Conservation (phyloP, 2,329 filamentous ascomycete genomes). For the Aplosporella prunicola region DNA sequence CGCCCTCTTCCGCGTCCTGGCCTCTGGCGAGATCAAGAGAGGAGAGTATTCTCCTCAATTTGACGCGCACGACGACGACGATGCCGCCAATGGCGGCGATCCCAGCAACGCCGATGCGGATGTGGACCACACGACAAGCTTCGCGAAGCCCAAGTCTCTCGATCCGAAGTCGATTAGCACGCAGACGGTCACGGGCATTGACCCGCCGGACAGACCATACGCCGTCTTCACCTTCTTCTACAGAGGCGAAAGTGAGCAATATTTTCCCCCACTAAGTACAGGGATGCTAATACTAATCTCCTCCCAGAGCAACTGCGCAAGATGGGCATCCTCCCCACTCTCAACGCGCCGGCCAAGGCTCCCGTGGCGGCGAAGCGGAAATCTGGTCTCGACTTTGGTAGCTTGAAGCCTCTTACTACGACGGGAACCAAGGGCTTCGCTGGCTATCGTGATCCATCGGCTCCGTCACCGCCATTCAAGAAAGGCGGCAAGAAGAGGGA, state of each 20-base stretch:
- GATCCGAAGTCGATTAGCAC: constrained; percentile 98
- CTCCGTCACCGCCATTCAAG: constrained; percentile 36
- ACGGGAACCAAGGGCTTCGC: constrained; percentile 86
- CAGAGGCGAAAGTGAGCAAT: constrained; percentile 73
- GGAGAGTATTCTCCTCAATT: constrained; percentile 98
- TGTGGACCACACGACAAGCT: constrained; percentile 93
- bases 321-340: constrained; percentile 74
- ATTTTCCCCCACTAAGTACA: background rate
- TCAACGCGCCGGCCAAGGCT: constrained; percentile 53
- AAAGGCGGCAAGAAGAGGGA: constrained; percentile 48
- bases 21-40: constrained; percentile 93
- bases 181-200: constrained; percentile 97
- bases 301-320: constrained; percentile 79
- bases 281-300: constrained; percentile 3
- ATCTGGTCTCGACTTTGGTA: constrained; percentile 79
- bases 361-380: constrained; percentile 63
- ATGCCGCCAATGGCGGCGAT: constrained; percentile 45
- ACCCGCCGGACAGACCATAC: constrained; percentile 91
- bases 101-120: constrained; percentile 63
- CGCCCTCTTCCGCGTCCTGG: constrained; percentile 87
- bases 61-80: constrained; percentile 90
- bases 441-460: constrained; percentile 66
- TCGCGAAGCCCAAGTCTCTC: constrained; percentile 89
- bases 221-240: constrained; percentile 98
- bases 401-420: constrained; percentile 71